A percentile compares a stretch with the other conserved stretches of the same genome.
Evolutionary conservation across 352 stramenopile species (phyloP).

Genomic region (Pythium aphanidermatum): DNA sequence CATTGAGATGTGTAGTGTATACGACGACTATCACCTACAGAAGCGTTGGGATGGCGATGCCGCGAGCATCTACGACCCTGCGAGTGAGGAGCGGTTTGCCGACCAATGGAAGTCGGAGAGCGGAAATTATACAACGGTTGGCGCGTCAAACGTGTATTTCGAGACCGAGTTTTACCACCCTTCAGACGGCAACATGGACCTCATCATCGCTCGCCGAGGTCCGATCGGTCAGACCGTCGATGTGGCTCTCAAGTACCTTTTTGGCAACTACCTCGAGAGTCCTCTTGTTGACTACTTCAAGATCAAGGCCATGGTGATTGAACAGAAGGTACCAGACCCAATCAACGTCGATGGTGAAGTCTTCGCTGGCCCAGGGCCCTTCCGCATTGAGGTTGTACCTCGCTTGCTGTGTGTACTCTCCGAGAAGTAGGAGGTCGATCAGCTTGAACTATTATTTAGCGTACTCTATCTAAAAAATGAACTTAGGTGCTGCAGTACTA

Average conservation of each 20-base stretch:
- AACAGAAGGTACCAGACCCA: constrained; percentile 46
- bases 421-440: constrained; percentile 48
- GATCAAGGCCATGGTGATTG: constrained; percentile 72
- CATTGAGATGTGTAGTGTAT: constrained; percentile 71
- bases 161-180: constrained; percentile 75
- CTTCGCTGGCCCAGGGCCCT: constrained; percentile 48
- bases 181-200: constrained; percentile 72
- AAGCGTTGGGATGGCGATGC: constrained; percentile 65
- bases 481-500: too few relatives aligned
- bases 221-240: constrained; percentile 34
- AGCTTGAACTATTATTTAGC: neutral
- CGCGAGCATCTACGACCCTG: constrained; percentile 48
- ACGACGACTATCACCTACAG: constrained; percentile 40
- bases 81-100: constrained; percentile 51
- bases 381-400: constrained; percentile 71
- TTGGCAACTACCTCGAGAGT: constrained; percentile 49
- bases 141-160: constrained; percentile 75
- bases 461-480: neutral
- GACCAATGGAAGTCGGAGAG: constrained; percentile 46
- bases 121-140: constrained; percentile 44
- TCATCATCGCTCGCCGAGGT: constrained; percentile 68
- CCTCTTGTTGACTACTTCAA: constrained; percentile 67
- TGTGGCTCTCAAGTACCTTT: constrained; percentile 46
- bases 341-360: constrained; percentile 80
- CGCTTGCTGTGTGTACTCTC: constrained; percentile 65